Conservation (phyloP, 2,329 filamentous ascomycete species). For the Gyromitra esculenta region DNA sequence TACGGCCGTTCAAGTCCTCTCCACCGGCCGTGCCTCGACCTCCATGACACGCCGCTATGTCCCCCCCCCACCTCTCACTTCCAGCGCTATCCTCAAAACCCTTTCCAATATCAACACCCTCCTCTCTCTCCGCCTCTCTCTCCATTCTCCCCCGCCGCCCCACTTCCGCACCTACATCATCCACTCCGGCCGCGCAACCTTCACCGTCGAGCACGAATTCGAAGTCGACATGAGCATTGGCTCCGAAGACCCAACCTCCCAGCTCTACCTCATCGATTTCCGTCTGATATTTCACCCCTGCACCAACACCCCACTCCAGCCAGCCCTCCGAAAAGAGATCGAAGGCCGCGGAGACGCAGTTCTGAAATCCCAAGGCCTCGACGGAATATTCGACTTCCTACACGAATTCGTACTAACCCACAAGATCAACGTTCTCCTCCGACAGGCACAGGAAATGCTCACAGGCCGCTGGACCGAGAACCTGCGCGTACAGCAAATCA, state of each 20-base stretch:
- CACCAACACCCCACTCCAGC: constrained; percentile 73
- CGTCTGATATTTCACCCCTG: constrained; percentile 82
- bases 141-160: constrained; percentile 83
- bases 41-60: constrained; percentile 73
- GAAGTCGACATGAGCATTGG: constrained; percentile 92
- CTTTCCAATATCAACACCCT: constrained; percentile 84
- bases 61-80: constrained; percentile 74
- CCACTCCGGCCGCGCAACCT: constrained; percentile 86
- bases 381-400: constrained; percentile 83
- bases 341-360: constrained; percentile 68
- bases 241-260: constrained; percentile 81
- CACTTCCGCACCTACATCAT: constrained; percentile 82
- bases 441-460: constrained; percentile 77
- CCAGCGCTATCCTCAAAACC: constrained; percentile 76
- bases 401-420: constrained; percentile 89
- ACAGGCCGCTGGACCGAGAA: constrained; percentile 79
- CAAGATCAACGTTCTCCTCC: constrained; percentile 83
- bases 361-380: constrained; percentile 75
- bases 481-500: constrained; percentile 79
- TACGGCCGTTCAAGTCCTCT: constrained; percentile 85
- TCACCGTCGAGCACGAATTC: constrained; percentile 83
- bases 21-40: constrained; percentile 74
- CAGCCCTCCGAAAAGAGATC: constrained; percentile 63
- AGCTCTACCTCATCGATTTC: constrained; percentile 95
- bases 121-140: constrained; percentile 81